Conservation (phyloP, 164 flowering plant species). For the Magnolia officinalis region DNA sequence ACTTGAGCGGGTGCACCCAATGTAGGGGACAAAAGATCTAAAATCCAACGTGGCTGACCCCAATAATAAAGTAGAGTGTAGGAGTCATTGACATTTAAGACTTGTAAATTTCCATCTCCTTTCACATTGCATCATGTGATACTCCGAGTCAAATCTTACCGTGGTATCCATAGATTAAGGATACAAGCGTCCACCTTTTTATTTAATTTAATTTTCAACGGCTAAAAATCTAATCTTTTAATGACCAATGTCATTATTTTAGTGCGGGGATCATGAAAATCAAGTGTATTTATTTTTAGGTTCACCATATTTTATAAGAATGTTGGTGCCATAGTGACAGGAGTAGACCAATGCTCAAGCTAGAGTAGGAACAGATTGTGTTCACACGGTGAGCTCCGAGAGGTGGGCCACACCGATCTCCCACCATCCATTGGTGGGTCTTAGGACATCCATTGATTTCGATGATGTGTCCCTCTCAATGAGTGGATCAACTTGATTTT, state of each 20-base stretch:
- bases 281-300: background rate
- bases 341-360: background rate
- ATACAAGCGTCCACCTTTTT: background rate
- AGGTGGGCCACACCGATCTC: too few species aligned
- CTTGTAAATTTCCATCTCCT: background rate
- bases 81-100: background rate
- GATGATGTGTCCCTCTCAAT: too few species aligned
- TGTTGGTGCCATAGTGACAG: background rate
- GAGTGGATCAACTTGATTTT: too few species aligned
- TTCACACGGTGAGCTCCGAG: too few species aligned
- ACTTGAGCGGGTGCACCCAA: background rate
- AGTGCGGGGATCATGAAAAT: background rate
- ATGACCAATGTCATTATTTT: background rate
- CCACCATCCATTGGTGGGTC: too few species aligned
- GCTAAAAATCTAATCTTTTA: background rate
- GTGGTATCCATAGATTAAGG: background rate
- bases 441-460: too few species aligned
- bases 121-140: background rate
- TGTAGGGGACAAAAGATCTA: background rate
- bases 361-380: too few species aligned
- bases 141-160: background rate
- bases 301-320: background rate
- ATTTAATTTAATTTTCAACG: background rate
- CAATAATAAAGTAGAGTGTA: background rate
- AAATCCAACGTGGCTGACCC: background rate